Base-by-base conservation (phyloP, 768 basidiomycete species). In the Leccinum truebloodii region DNA sequence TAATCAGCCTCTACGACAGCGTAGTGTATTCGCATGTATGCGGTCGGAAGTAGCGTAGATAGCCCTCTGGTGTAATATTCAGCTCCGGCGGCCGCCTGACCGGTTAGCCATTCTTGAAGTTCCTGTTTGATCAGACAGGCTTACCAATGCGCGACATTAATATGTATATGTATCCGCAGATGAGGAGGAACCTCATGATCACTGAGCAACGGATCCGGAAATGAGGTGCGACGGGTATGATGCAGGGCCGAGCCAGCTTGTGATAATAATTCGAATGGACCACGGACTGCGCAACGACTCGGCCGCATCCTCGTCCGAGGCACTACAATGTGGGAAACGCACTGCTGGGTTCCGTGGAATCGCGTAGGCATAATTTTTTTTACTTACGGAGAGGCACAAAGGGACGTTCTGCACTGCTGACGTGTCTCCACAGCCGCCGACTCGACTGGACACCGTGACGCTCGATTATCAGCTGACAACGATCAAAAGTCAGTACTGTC, bases 371-470 rank as follows among this genome's bases (percentile, higher is more conserved):
- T 50, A 46, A 52, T 32, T 32, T 32, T 32, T 32, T 48, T 44
- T n/a, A 20, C 41, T 44, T n/a, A 44, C 41, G 41, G 9, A 41
- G 39, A 41, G 18, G 39, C 41, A 44, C 41, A 39, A 37, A 37
- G 35, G 30, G 37, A 54, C 53, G 46, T 16, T 59, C 48, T 18
- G n/a, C n/a, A n/a, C 2, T 41, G 44, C 41, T 59, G 57, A 59
- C 52, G n/a, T 39, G 8, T 18, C 49, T 57, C 30, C 34, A 20
- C n/a, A 57, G 56, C 12, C 18, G 54, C 32, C n/a, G 14, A 16
- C 16, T 26, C 14, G n/a, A 44, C 18, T n/a, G n/a, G 41, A 44
- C n/a, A n/a, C 30, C 30, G 30, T 32, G 30, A 32, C 41, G 41
- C 41, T 44, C 14, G n/a, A 41, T 44, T 28, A 28, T 28, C 26